phyloP scores from a whole-genome alignment of 1,139 yeast genomes.

The Scheffersomyces stambukii region DNA sequence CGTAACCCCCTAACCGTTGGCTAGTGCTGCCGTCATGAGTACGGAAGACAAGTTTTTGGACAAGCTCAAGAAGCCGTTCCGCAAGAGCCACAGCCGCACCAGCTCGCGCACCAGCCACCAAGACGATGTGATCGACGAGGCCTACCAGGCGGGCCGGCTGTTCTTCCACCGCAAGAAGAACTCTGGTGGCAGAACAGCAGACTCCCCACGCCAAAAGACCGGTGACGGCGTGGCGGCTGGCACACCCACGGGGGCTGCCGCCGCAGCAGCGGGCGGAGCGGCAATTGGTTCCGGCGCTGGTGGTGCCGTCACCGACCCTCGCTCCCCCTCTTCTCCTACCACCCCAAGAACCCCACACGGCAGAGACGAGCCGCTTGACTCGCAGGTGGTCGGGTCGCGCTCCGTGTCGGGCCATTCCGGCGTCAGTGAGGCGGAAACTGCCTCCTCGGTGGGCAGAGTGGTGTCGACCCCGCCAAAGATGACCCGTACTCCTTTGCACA shows the following conservation, averaged over 20 bases:
- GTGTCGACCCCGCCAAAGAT: slow-evolving; percentile 29
- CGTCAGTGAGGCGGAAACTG: slow-evolving; percentile 10
- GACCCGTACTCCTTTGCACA: slow-evolving; percentile 25
- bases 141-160: slow-evolving; percentile 9
- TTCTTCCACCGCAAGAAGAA: slow-evolving; percentile 5
- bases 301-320: slow-evolving; percentile 4
- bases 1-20: too few relatives aligned
- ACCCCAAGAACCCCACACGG: neutral
- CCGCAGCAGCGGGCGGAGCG: slow-evolving; percentile 2
- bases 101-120: slow-evolving; percentile 6
- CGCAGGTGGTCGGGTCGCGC: slow-evolving; percentile 1
- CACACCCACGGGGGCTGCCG: slow-evolving; percentile 1
- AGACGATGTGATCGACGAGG: slow-evolving; percentile 8
- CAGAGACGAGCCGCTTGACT: neutral
- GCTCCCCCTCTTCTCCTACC: neutral
- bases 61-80: slow-evolving; percentile 28
- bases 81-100: slow-evolving; percentile 6
- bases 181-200: too few relatives aligned
- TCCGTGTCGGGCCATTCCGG: slow-evolving; percentile 3
- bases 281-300: slow-evolving; percentile 5
- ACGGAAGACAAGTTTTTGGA: slow-evolving; percentile 16
- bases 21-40: slow-evolving; percentile 7
- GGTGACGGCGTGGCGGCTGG: slow-evolving; percentile 1
- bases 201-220: too few relatives aligned
- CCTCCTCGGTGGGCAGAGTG: slow-evolving; percentile 28